Percentiles rank a stretch among this genome's conserved stretches.
phyloP scores from a whole-genome alignment of 495 filamentous ascomycete species.

The Hyphodiscus hymeniophilus region DNA sequence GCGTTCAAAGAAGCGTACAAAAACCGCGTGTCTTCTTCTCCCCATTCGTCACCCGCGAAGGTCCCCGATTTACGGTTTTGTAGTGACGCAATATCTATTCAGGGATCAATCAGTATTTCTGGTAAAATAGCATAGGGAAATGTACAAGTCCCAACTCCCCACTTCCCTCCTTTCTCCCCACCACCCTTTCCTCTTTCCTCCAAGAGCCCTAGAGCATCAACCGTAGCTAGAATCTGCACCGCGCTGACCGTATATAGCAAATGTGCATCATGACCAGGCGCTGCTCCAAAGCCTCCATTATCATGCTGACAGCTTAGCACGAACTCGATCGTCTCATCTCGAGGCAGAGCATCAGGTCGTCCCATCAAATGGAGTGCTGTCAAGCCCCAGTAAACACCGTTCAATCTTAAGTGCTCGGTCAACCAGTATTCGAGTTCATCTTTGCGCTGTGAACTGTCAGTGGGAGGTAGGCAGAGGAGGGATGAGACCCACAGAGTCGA shows the following conservation, averaged over 20 bases:
- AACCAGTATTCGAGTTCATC: constrained; percentile 96
- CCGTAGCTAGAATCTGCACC: constrained; percentile 77
- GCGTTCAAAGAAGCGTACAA: constrained; percentile 82
- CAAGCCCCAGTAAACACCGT: constrained; percentile 94
- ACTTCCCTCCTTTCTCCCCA: constrained; percentile 56
- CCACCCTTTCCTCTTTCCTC: constrained; percentile 62
- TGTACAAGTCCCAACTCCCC: constrained; percentile 38
- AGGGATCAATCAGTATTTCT: no score
- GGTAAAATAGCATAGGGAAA: no score
- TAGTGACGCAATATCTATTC: constrained; percentile 73
- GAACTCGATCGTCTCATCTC: constrained; percentile 77
- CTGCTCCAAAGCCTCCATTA: constrained; percentile 85
- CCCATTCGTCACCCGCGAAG: constrained; percentile 93
- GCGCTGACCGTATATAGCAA: constrained; percentile 91
- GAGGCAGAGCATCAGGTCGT: constrained; percentile 69
- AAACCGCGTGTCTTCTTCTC: constrained; percentile 91
- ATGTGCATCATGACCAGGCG: constrained; percentile 90
- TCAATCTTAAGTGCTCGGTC: constrained; percentile 90
- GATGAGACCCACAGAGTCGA: constrained; percentile 63
- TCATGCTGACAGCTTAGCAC: constrained; percentile 85
- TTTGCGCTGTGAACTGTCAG: constrained; percentile 48
- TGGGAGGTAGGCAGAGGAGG: constrained; percentile 2
- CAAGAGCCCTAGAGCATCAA: constrained; percentile 79
- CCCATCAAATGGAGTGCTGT: constrained; percentile 80
- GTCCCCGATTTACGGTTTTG: constrained; percentile 76